Percentiles rank a stretch among this genome's conserved stretches.
Conservation (phyloP, 2,329 filamentous ascomycete species). For the Oidium heveae region DNA sequence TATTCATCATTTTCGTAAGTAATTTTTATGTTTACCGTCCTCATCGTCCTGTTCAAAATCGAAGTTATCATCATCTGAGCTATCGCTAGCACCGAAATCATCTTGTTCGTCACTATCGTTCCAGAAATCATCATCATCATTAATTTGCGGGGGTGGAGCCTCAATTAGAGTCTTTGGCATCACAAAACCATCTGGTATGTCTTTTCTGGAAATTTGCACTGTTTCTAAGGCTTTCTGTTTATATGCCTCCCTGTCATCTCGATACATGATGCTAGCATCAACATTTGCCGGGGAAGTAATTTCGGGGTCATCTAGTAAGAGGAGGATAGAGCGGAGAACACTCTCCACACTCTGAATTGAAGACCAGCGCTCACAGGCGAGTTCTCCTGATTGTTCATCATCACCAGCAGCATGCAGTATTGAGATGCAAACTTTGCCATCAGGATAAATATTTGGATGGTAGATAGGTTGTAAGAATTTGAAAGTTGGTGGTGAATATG, state of each 20-base stretch:
- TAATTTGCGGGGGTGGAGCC: constrained; percentile 32
- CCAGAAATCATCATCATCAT: constrained; percentile 65
- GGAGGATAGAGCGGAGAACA: constrained; percentile 74
- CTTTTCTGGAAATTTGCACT: constrained; percentile 46
- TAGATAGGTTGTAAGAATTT: constrained; percentile 57
- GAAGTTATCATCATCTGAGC: constrained; percentile 30
- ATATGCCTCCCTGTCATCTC: constrained; percentile 46
- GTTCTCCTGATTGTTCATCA: constrained; percentile 75
- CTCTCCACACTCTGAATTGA: constrained; percentile 86
- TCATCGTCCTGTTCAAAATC: constrained; percentile 33
- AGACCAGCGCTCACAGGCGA: constrained; percentile 78
- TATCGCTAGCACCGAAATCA: constrained; percentile 45
- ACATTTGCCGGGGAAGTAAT: constrained; percentile 87
- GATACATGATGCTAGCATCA: constrained; percentile 67
- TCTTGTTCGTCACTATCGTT: constrained; percentile 51
- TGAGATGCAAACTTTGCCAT: constrained; percentile 84
- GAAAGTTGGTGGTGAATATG: constrained; percentile 71
- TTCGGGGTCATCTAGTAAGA: constrained; percentile 81
- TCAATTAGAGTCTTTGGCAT: constrained; percentile 57
- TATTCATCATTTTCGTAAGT: not conserved
- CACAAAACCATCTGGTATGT: constrained; percentile 54
- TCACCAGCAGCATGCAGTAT: constrained; percentile 86
- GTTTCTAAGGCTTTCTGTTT: constrained; percentile 41
- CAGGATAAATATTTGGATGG: constrained; percentile 83
- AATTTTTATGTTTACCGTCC: constrained; percentile 24